phyloP scores from a whole-genome alignment of 768 basidiomycete genomes.

The Suillus decipiens region DNA sequence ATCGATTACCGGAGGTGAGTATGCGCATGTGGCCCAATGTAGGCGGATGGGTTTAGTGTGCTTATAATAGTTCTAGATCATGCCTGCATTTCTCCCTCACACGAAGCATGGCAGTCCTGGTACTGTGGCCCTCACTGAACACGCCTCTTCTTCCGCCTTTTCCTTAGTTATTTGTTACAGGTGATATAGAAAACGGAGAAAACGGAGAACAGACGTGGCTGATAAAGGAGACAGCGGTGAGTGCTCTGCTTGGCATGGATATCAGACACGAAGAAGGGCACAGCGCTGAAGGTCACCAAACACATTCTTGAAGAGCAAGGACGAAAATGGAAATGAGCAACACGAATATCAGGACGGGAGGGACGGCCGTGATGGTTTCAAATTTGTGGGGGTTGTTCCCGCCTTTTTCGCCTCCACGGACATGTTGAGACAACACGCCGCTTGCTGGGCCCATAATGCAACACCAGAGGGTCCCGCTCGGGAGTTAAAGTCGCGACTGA shows the following conservation, averaged over 20 bases:
- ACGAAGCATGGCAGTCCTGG: conserved; percentile 17
- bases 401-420: conserved; percentile 87
- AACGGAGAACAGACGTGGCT: conserved; percentile 97
- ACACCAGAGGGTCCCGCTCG: conserved; percentile 76
- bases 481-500: neutral
- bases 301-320: conserved; percentile 43
- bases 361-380: conserved; percentile 69
- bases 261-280: conserved; percentile 59
- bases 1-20: conserved; percentile 41
- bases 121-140: conserved; percentile 61
- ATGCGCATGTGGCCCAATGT: neutral
- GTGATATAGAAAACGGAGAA: conserved; percentile 74
- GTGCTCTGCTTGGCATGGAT: conserved; percentile 18
- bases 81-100: conserved; percentile 54
- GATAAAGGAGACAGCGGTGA: conserved; percentile 90
- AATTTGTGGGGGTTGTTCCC: conserved; percentile 97
- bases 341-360: conserved; percentile 43
- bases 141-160: conserved; percentile 66
- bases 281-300: conserved; percentile 60
- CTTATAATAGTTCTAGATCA: conserved; percentile 49
- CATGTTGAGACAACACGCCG: conserved; percentile 87
- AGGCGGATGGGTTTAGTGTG: neutral
- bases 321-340: conserved; percentile 51
- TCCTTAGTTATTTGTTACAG: conserved; percentile 83
- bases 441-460: conserved; percentile 88